Percentiles rank a stretch among this genome's conserved stretches.
These are phyloP conservation scores for Cyclocybe cylindracea DNA, from an alignment of 768 basidiomycete species.

Conservation along the genomic window DNA sequence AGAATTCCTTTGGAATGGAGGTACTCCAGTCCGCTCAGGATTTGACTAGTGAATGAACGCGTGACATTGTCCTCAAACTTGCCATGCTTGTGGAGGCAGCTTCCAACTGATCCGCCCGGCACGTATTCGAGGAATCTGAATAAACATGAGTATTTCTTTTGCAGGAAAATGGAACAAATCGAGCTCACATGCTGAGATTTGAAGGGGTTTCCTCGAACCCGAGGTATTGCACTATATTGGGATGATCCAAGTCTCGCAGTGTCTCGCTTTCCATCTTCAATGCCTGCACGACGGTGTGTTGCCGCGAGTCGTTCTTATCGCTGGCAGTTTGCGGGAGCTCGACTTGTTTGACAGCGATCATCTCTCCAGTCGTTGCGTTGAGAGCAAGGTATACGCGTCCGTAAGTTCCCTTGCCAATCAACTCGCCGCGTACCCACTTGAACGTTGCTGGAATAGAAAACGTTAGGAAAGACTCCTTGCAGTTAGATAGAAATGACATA, in stretches of 20 bases:
- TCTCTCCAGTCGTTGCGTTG: conserved; percentile 95
- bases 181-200: conserved; percentile 85
- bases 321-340: conserved; percentile 90
- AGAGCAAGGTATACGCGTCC: conserved; percentile 95
- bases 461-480: conserved; percentile 15
- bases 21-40: conserved; percentile 89
- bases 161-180: neutral
- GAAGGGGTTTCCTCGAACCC: conserved; percentile 90
- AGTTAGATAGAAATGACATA: conserved; percentile 39
- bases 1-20: conserved; percentile 90
- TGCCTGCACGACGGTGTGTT: conserved; percentile 84
- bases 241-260: conserved; percentile 94
- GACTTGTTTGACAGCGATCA: conserved; percentile 99
- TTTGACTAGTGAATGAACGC: conserved; percentile 91
- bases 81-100: conserved; percentile 87
- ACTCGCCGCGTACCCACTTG: conserved; percentile 97
- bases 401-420: conserved; percentile 97
- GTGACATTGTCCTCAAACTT: conserved; percentile 92
- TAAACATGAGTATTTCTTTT: neutral
- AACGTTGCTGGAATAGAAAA: conserved; percentile 65
- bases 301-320: conserved; percentile 87
- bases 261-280: conserved; percentile 96
- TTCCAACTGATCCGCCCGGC: conserved; percentile 93
- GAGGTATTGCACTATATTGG: conserved; percentile 96
- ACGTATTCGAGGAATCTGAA: conserved; percentile 96